Evolutionary conservation across 1,284 basidiomycete genomes (phyloP).

Genomic region (Earliella scabrosa): DNA sequence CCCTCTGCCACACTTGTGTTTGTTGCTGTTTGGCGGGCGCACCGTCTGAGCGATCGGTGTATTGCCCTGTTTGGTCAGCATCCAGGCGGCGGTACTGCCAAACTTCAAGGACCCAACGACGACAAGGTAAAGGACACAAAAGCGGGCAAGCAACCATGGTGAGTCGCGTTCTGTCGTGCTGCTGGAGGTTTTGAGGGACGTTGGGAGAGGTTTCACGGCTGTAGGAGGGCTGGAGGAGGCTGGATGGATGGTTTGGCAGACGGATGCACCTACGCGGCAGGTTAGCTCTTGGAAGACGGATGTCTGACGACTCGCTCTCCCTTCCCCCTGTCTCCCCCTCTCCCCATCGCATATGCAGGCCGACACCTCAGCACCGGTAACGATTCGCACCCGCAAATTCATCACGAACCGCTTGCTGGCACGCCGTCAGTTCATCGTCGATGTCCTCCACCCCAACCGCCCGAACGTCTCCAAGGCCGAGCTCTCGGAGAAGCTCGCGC

Average conservation of each 20-base stretch:
- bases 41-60: slow-evolving; percentile 20
- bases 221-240: slow-evolving; percentile 27
- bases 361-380: slow-evolving; percentile 91
- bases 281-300: slow-evolving; percentile 23
- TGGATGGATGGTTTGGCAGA: slow-evolving; percentile 37
- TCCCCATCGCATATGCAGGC: slow-evolving; percentile 45
- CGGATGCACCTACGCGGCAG: slow-evolving; percentile 36
- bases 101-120: slow-evolving; percentile 31
- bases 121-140: slow-evolving; percentile 36
- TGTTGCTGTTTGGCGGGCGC: slow-evolving; percentile 1
- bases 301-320: slow-evolving; percentile 25
- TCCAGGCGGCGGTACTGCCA: slow-evolving; percentile 21
- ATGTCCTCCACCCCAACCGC: slow-evolving; percentile 95
- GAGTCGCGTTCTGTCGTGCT: slow-evolving; percentile 29
- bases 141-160: slow-evolving; percentile 38
- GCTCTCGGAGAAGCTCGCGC: slow-evolving; percentile 91
- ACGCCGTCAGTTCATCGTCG: slow-evolving; percentile 91
- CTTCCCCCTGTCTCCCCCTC: slow-evolving; percentile 12
- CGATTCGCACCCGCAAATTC: slow-evolving; percentile 99
- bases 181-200: slow-evolving; percentile 21
- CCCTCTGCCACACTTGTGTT: slow-evolving; percentile 11
- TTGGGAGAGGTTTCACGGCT: slow-evolving; percentile 18
- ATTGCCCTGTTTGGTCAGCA: slow-evolving; percentile 27
- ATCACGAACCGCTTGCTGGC: slow-evolving; percentile 98
- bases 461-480: slow-evolving; percentile 95